These are phyloP conservation scores for Lagenaria siceraria DNA, from an alignment of 306 rosid genomes.

Conservation along the genomic window DNA sequence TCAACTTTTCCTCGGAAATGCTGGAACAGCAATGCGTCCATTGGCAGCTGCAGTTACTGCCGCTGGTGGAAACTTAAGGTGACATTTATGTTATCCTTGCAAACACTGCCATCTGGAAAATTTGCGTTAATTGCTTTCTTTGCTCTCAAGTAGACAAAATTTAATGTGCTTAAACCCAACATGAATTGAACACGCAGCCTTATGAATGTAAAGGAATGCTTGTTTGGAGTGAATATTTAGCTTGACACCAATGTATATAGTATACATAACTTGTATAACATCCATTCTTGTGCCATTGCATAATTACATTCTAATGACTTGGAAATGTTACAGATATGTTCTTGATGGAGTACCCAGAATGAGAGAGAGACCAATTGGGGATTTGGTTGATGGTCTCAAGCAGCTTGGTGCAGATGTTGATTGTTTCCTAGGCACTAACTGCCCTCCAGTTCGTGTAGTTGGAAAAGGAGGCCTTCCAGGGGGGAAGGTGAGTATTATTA, in stretches of 20 bases:
- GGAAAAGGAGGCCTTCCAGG: slow-evolving; percentile 99
- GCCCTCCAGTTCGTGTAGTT: slow-evolving; percentile 88
- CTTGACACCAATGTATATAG: neutral
- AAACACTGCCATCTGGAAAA: neutral
- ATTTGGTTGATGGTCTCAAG: slow-evolving; percentile 82
- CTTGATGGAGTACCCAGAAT: slow-evolving; percentile 98
- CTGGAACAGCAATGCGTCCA: slow-evolving; percentile 99
- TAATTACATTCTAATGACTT: neutral
- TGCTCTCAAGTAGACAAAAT: neutral
- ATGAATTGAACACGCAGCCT: neutral
- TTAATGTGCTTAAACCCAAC: neutral
- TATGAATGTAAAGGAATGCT: neutral
- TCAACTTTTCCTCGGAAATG: slow-evolving; percentile 93
- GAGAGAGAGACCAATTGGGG: slow-evolving; percentile 99
- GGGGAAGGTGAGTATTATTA: slow-evolving; percentile 57
- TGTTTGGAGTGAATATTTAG: neutral
- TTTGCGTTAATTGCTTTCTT: neutral
- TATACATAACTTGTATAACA: neutral
- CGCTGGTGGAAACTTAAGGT: slow-evolving; percentile 95
- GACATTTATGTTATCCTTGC: neutral
- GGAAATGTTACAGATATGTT: slow-evolving; percentile 47
- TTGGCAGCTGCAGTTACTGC: slow-evolving; percentile 89
- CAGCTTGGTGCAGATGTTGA: slow-evolving; percentile 97
- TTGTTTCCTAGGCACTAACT: slow-evolving; percentile 85
- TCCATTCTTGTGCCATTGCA: neutral